A percentile compares a stretch with the other conserved stretches of the same genome.
These are phyloP conservation scores for Xylaria bambusicola DNA, from an alignment of 495 filamentous ascomycete species.

Conservation along the genomic window DNA sequence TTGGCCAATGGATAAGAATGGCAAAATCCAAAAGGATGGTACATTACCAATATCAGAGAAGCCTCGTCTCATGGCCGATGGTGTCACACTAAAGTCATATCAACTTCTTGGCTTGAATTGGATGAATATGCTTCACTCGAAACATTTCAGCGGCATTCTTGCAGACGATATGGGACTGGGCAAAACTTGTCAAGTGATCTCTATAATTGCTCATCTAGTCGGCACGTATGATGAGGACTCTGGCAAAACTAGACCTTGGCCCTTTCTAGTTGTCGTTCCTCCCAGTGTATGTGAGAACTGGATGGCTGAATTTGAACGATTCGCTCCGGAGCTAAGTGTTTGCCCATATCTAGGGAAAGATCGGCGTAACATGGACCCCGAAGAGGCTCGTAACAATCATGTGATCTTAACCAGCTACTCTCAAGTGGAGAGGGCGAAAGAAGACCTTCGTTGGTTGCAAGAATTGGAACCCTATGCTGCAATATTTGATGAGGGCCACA, in stretches of 20 bases:
- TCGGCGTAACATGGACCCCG: constrained; percentile 66
- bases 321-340: constrained; percentile 74
- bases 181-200: constrained; percentile 96
- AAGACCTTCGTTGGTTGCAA: constrained; percentile 44
- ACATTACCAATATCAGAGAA: constrained; percentile 57
- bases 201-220: constrained; percentile 81
- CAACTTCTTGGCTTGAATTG: constrained; percentile 95
- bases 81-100: constrained; percentile 81
- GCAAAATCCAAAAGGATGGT: constrained; percentile 15
- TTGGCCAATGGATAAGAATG: constrained; percentile 30
- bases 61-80: constrained; percentile 70
- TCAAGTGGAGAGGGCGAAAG: constrained; percentile 39
- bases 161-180: constrained; percentile 98
- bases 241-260: constrained; percentile 58
- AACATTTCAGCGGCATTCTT: constrained; percentile 80
- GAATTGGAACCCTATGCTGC: constrained; percentile 59
- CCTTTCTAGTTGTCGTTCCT: constrained; percentile 87
- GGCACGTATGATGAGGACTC: constrained; percentile 44
- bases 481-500: constrained; percentile 92
- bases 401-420: constrained; percentile 89
- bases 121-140: constrained; percentile 77
- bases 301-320: constrained; percentile 85
- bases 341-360: constrained; percentile 76
- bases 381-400: constrained; percentile 58
- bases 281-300: constrained; percentile 94